Evolutionary conservation across 1,284 basidiomycete genomes (phyloP).

Genomic region (Hemileia vastatrix): DNA sequence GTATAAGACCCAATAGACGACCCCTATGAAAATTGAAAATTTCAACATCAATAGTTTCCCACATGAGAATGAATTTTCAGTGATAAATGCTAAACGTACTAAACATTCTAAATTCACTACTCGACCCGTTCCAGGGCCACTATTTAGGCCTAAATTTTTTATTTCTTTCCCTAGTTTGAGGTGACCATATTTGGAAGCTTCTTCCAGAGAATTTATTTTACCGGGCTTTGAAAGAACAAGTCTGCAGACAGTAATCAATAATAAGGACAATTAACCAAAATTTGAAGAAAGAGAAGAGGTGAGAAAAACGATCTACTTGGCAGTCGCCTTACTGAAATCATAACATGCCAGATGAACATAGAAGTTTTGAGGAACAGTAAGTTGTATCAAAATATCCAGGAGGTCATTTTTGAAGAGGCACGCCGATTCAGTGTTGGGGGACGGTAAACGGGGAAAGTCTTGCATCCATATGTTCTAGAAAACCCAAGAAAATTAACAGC

Average conservation of each 20-base stretch:
- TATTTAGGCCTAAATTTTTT: constrained; percentile 15
- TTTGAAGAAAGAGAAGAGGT: not conserved
- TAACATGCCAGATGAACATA: constrained; percentile 1
- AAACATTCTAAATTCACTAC: constrained; percentile 15
- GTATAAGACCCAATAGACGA: constrained; percentile 19
- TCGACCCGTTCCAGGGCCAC: constrained; percentile 16
- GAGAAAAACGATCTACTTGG: constrained; percentile 5
- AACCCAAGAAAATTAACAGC: not conserved
- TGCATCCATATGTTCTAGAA: constrained; percentile 19
- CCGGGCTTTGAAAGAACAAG: constrained; percentile 18
- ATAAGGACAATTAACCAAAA: not conserved
- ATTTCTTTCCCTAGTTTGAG: constrained; percentile 5
- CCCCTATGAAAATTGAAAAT: not conserved
- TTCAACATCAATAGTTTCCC: not conserved
- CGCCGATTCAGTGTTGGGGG: not conserved
- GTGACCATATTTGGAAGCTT: constrained; percentile 14
- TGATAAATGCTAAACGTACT: not conserved
- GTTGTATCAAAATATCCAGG: constrained; percentile 1
- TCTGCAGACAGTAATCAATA: not conserved
- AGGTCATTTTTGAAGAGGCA: not conserved
- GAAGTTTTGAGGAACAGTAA: constrained; percentile 15
- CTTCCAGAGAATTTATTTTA: not conserved
- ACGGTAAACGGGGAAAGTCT: constrained; percentile 10
- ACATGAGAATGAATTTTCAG: not conserved
- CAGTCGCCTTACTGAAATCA: constrained; percentile 14